These are phyloP conservation scores for Aspergillus nomiae DNA, from an alignment of 2,329 filamentous ascomycete genomes.

Conservation along the genomic window DNA sequence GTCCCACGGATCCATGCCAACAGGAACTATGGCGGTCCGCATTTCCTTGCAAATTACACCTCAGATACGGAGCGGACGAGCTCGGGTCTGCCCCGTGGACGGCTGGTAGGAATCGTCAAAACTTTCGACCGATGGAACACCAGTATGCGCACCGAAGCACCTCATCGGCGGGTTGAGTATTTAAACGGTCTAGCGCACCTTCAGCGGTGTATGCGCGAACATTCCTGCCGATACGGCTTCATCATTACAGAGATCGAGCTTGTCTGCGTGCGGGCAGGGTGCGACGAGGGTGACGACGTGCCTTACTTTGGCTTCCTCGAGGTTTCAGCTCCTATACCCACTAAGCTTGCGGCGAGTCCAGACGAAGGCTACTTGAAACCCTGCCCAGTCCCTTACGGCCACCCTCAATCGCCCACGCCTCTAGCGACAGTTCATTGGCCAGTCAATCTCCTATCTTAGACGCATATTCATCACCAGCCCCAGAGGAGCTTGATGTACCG, in stretches of 20 bases:
- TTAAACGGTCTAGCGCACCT: slow-evolving; percentile 82
- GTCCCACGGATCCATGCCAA: slow-evolving; percentile 37
- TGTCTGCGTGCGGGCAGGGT: slow-evolving; percentile 81
- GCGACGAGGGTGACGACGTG: slow-evolving; percentile 57
- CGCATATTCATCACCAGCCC: slow-evolving; percentile 1
- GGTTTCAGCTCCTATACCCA: slow-evolving; percentile 61
- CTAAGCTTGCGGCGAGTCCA: slow-evolving; percentile 45
- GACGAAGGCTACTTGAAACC: neutral
- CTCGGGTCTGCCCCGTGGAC: slow-evolving; percentile 56
- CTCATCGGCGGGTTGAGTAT: slow-evolving; percentile 85
- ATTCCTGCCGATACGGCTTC: slow-evolving; percentile 91
- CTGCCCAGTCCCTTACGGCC: slow-evolving; percentile 18
- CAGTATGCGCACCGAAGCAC: slow-evolving; percentile 83
- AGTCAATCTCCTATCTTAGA: slow-evolving; percentile 19
- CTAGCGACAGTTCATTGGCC: slow-evolving; percentile 30
- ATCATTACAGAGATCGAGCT: slow-evolving; percentile 96
- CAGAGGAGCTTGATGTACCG: slow-evolving; percentile 30
- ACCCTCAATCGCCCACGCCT: slow-evolving; percentile 33
- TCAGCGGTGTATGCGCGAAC: slow-evolving; percentile 90
- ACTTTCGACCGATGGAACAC: slow-evolving; percentile 95
- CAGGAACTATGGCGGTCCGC: slow-evolving; percentile 49
- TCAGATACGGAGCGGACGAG: slow-evolving; percentile 52
- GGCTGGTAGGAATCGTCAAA: slow-evolving; percentile 83
- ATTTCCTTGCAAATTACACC: slow-evolving; percentile 57
- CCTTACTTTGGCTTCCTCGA: slow-evolving; percentile 91